Base-by-base conservation (phyloP, 2,329 filamentous ascomycete genomes). In the Pseudogymnoascus sp. region DNA sequence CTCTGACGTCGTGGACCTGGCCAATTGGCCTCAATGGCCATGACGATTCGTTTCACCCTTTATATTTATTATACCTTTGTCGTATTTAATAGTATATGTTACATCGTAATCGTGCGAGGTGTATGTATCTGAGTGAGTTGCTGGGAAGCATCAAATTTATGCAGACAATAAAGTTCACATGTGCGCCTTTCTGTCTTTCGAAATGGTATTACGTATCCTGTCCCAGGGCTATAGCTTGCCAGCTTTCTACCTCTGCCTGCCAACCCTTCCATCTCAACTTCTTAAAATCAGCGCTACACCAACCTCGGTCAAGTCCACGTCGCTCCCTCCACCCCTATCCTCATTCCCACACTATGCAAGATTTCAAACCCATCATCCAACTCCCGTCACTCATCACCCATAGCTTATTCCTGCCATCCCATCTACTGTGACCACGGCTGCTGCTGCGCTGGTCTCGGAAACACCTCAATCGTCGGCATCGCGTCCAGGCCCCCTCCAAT, bases 401-500 rank as follows among this genome's bases (percentile, higher is more conserved):
- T 14, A 43, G 1, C 39, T 43, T 31, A 23, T 12, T n/a, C 23
- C 8, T 3, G 7, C 6, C 8, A 52, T 55, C 49, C 49, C 2
- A 26, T 21, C 19, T 66, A 72, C 61, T 69, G 67, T 72, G 86
- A 83, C 84, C 84, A 87, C 1, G 83, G 81, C 21, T 80, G 80
- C 69, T 87, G 83, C 66, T 82, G 80, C 6, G 80, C 85, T 1
- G 91, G 91, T 63, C 93, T 81, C 8, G 94, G 94, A 72, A 99
- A 99, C 0, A 97, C 84, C 0, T 88, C 88, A 29, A 91, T 80
- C 0, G 92, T 96, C 35, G 87, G 83, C 45, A 97, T 71, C 66
- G 89, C 85, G 71, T 97, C 90, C 61, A 94, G 72, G 6, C 86
- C 88, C 3, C 92, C 91, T 66, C 96, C 89, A 3, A 94, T 93